phyloP scores from a whole-genome alignment of 768 basidiomycete species.

The Sporobolomyces phaffii region DNA sequence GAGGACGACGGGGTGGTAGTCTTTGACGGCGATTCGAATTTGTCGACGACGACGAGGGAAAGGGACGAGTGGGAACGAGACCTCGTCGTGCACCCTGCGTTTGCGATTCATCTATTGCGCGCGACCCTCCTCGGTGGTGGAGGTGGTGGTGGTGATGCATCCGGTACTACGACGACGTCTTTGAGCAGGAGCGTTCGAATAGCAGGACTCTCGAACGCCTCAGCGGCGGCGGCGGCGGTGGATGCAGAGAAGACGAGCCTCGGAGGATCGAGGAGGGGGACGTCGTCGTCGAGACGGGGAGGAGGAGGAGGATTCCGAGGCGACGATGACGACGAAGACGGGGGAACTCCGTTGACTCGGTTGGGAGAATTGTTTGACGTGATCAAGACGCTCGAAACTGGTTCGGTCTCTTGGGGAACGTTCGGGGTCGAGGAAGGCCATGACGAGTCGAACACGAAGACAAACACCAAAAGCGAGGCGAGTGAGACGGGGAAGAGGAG shows the following conservation, averaged over 20 bases:
- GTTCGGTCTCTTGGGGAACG: no score
- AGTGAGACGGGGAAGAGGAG: background rate
- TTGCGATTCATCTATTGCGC: conserved; percentile 5
- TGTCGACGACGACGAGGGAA: no score
- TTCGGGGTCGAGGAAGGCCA: no score
- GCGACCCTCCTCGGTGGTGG: background rate
- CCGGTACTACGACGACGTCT: background rate
- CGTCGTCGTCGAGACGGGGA: background rate
- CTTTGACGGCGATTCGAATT: no score
- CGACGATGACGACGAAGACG: background rate
- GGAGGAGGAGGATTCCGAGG: background rate
- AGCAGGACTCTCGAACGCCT: no score
- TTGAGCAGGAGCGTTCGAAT: background rate
- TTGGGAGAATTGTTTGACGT: background rate
- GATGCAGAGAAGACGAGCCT: no score
- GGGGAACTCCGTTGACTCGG: background rate
- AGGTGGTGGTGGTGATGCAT: no score
- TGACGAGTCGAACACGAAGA: no score
- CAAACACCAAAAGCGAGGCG: no score
- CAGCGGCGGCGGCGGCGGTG: no score
- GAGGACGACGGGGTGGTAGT: no score
- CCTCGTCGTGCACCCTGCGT: conserved; percentile 7
- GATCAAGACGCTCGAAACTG: background rate
- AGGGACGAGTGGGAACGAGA: background rate
- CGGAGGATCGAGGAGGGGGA: no score